phyloP scores from a whole-genome alignment of 2,329 filamentous ascomycete genomes.

The Drechslerella stenobrocha region DNA sequence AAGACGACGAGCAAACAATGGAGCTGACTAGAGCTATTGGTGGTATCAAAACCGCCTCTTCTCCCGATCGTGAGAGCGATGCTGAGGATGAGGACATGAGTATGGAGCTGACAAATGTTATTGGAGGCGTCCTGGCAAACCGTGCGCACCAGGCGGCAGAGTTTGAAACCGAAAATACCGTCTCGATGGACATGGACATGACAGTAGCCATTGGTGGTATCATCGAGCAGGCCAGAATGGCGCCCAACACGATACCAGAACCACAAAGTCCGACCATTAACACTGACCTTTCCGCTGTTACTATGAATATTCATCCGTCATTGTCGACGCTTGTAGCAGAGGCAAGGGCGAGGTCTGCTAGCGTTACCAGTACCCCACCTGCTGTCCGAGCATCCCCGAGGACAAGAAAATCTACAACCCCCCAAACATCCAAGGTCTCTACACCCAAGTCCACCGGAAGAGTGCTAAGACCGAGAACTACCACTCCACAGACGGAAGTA shows the following conservation, averaged over 20 bases:
- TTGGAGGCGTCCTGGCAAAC: slow-evolving; percentile 71
- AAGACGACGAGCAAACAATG: slow-evolving; percentile 50
- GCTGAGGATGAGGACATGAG: slow-evolving; percentile 52
- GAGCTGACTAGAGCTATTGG: slow-evolving; percentile 64
- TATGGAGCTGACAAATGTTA: slow-evolving; percentile 86
- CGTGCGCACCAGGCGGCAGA: slow-evolving; percentile 14
- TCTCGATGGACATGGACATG: slow-evolving; percentile 69
- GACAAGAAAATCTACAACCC: slow-evolving; percentile 27
- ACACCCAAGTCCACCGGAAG: slow-evolving; percentile 30
- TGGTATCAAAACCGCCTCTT: slow-evolving; percentile 57
- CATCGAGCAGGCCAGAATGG: slow-evolving; percentile 57
- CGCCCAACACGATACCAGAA: slow-evolving; percentile 51
- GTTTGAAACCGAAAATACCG: slow-evolving; percentile 31
- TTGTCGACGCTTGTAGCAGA: slow-evolving; percentile 36
- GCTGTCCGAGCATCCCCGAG: slow-evolving; percentile 16
- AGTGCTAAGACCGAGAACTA: slow-evolving; percentile 28
- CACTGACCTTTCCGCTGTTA: slow-evolving; percentile 33
- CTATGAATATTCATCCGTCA: slow-evolving; percentile 40
- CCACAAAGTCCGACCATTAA: slow-evolving; percentile 28
- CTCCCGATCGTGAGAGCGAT: slow-evolving; percentile 16
- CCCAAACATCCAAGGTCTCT: slow-evolving; percentile 24
- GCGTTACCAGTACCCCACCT: slow-evolving; percentile 29
- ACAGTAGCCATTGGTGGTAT: slow-evolving; percentile 68
- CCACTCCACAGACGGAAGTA: slow-evolving; percentile 22
- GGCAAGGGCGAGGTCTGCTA: slow-evolving; percentile 38